These are phyloP conservation scores for Gyromitra esculenta DNA, from an alignment of 2,329 filamentous ascomycete species.

Conservation along the genomic window DNA sequence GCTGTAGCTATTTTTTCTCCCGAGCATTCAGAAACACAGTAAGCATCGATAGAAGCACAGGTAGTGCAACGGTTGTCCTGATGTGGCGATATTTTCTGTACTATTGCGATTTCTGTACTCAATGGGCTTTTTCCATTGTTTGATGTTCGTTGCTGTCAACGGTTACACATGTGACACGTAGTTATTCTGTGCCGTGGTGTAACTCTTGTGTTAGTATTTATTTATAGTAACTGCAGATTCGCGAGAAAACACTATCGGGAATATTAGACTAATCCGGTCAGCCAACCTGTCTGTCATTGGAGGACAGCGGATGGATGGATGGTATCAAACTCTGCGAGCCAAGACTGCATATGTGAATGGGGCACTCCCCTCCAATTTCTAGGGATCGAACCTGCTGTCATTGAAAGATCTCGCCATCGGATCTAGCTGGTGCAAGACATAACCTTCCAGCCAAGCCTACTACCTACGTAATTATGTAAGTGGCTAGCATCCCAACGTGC, in stretches of 20 bases:
- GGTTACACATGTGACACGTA: neutral
- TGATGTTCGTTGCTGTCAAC: neutral
- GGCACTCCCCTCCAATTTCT: too few species aligned
- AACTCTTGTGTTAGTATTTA: neutral
- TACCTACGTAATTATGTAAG: too few species aligned
- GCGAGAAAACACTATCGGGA: neutral
- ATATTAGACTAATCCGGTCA: neutral
- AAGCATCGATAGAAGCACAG: neutral
- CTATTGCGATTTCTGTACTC: too few species aligned
- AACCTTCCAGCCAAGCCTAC: too few species aligned
- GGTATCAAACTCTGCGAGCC: too few species aligned
- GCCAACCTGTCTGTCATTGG: too few species aligned
- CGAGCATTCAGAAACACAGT: neutral
- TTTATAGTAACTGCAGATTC: constrained; percentile 9
- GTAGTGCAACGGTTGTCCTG: neutral
- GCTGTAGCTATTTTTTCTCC: neutral
- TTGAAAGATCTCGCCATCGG: too few species aligned
- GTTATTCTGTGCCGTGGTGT: neutral
- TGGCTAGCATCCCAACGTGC: too few species aligned
- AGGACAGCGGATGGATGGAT: too few species aligned
- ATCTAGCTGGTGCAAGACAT: too few species aligned
- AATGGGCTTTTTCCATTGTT: neutral
- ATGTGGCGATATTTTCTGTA: neutral
- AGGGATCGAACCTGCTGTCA: too few species aligned
- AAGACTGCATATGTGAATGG: too few species aligned